Conservation (phyloP, 2,329 filamentous ascomycete species). For the Aureobasidium uvarum region DNA sequence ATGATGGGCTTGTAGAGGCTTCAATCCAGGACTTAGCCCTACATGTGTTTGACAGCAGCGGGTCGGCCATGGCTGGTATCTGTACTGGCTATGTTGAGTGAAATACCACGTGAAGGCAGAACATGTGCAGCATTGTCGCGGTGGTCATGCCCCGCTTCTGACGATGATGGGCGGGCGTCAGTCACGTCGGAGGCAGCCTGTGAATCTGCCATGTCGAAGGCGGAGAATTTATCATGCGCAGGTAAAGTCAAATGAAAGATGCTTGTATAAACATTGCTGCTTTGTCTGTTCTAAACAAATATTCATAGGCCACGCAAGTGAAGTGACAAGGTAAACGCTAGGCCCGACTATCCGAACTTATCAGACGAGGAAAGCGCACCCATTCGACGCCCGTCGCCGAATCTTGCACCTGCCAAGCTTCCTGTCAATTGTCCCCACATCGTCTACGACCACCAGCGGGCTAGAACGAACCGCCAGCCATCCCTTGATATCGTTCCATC, state of each 20-base stretch:
- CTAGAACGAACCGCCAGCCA: conserved; percentile 16
- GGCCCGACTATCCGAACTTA: conserved; percentile 16
- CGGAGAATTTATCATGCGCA: neutral
- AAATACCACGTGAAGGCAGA: conserved; percentile 49
- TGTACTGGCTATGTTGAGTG: conserved; percentile 46
- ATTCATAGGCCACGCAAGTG: neutral
- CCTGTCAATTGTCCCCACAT: neutral
- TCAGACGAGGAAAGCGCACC: neutral
- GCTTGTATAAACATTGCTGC: conserved; percentile 20
- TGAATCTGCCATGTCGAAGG: conserved; percentile 18
- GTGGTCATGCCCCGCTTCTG: conserved; percentile 34
- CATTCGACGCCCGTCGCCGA: conserved; percentile 7
- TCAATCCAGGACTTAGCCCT: conserved; percentile 30
- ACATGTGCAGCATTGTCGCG: conserved; percentile 30
- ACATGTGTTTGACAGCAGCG: conserved; percentile 52
- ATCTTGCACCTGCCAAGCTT: conserved; percentile 22
- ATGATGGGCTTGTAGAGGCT: neutral
- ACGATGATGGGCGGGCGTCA: conserved; percentile 7
- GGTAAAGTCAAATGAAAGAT: conserved; percentile 18
- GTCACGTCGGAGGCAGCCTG: neutral
- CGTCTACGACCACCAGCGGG: conserved; percentile 8
- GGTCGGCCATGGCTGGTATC: conserved; percentile 42
- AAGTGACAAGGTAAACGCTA: conserved; percentile 12
- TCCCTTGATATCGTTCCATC: neutral
- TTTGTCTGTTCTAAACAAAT: neutral